phyloP scores from a whole-genome alignment of 1,284 basidiomycete species.

The Irpex sp. region DNA sequence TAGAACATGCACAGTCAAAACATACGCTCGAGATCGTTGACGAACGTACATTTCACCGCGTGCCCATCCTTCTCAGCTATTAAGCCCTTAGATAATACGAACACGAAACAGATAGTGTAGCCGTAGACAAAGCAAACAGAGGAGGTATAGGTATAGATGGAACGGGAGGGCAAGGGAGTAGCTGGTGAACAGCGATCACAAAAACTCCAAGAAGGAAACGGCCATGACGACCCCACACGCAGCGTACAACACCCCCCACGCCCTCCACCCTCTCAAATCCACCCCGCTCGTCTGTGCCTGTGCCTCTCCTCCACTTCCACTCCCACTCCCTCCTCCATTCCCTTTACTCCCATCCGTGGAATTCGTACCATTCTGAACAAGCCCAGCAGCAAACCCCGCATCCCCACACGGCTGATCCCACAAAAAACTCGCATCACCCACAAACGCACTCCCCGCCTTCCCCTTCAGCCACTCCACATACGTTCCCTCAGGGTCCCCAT shows the following conservation, averaged over 20 bases:
- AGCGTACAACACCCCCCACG: conserved; percentile 8
- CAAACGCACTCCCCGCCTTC: conserved; percentile 34
- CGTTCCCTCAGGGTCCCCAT: conserved; percentile 50
- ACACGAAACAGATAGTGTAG: too few species aligned
- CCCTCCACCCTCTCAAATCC: neutral
- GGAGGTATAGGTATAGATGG: too few species aligned
- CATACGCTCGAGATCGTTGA: too few species aligned
- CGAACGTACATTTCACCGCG: too few species aligned
- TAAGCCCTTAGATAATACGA: too few species aligned
- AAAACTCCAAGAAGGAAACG: conserved; percentile 9
- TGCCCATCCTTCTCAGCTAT: too few species aligned
- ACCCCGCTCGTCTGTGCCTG: neutral
- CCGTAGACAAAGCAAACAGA: too few species aligned
- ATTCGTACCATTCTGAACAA: neutral
- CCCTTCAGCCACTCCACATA: conserved; percentile 42
- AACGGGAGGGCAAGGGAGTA: too few species aligned
- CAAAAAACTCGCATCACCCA: conserved; percentile 44
- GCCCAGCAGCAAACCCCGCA: conserved; percentile 17
- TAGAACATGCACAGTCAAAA: too few species aligned
- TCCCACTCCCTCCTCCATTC: neutral
- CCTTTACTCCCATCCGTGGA: neutral
- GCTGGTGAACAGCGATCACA: neutral
- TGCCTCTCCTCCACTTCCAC: neutral
- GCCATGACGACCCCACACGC: conserved; percentile 9
- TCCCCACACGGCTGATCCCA: conserved; percentile 49